Evolutionary conservation across 179 eudicot species (phyloP), one percentile per base, ranked within the genome.

Genomic region (Silene coronaria): DNA sequence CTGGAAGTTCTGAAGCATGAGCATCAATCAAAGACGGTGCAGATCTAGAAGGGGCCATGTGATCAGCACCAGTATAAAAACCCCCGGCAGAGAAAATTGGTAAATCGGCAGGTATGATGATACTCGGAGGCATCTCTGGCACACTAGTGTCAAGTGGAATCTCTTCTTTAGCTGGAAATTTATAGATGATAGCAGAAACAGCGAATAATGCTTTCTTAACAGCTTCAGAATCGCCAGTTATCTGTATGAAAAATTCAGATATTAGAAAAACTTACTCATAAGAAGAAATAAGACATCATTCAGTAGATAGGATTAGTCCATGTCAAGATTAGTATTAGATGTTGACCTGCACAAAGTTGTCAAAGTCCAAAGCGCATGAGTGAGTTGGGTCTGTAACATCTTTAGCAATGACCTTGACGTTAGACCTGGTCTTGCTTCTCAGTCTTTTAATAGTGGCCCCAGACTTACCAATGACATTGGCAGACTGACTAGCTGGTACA

Each of bases 401-500:
- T 82, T 90, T 96, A n/a, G 91, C 45, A 38, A 67, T 79, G 74
- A 96, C 89, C 83, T 85, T 89, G 76, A 96, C 87, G 82, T 82
- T 81, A 55, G 93, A 79, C 85, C 82, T 85, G n/a, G 93, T 88
- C 74, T 68, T 89, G 87, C 85, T 85, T 81, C 97, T 93, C 81
- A 93, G 66, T 76, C 80, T 93, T 91, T 89, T 93, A 67, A 96
- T 89, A 62, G 90, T 91, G 22, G 88, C 51, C 67, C 99, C 97
- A 27, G 96, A 82, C 79, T 96, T 96, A 28, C 99, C 99, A 78
- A 96, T 96, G 55, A 55, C 9, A n/a, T 55, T 55, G 59, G 97
- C 97, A 17, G 96, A 80, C 82, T 96, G 99, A 79, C 96, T 93
- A 64, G 96, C 76, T 1, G 99, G 99, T 74, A 91, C 97, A 75